These are phyloP conservation scores for Penicillium parvum DNA, from an alignment of 495 filamentous ascomycete species.

Conservation along the genomic window DNA sequence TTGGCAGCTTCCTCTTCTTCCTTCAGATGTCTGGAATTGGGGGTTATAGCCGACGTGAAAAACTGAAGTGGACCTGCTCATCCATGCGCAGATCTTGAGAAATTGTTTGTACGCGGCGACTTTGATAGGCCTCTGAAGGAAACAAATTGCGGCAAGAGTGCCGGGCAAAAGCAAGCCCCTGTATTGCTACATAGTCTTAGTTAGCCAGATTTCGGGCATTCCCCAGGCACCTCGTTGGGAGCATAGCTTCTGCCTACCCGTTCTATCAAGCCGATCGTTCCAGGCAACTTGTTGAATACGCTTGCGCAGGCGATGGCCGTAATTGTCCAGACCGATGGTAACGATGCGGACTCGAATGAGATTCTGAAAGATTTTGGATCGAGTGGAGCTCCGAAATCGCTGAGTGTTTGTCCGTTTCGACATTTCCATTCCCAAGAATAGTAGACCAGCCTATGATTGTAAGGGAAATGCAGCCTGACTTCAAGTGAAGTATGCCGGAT, in stretches of 20 bases:
- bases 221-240: too few relatives aligned
- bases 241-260: not conserved
- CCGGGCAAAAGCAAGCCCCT: not conserved
- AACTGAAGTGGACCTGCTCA: not conserved
- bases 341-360: not conserved
- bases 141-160: too few relatives aligned
- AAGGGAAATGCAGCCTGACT: slow-evolving; percentile 2
- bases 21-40: not conserved
- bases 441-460: slow-evolving; percentile 4
- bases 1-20: not conserved
- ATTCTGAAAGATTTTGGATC: too few relatives aligned
- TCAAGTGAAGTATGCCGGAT: slow-evolving; percentile 1
- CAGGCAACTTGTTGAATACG: not conserved
- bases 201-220: too few relatives aligned
- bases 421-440: slow-evolving; percentile 6
- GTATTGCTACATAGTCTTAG: not conserved
- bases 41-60: not conserved
- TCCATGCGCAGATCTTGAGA: not conserved
- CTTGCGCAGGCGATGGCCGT: not conserved
- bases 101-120: not conserved
- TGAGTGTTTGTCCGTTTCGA: not conserved
- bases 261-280: not conserved
- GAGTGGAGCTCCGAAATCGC: not conserved
- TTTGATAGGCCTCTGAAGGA: not conserved
- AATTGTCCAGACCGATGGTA: not conserved